phyloP scores from a whole-genome alignment of 176 grass and related monocot genomes.

The Triticum turgidum region DNA sequence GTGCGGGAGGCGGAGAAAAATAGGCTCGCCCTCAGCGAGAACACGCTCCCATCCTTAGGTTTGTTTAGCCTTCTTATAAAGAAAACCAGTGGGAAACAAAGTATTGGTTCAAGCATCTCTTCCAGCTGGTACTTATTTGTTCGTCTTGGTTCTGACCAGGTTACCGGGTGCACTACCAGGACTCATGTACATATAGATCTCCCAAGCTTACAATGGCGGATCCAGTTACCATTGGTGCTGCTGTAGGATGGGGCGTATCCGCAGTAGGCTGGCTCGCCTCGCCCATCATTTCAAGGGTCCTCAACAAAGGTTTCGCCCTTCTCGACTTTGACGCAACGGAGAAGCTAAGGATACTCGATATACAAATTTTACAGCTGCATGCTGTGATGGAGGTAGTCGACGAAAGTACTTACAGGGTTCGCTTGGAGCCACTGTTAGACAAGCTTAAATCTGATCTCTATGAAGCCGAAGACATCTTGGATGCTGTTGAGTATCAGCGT shows the following conservation, averaged over 20 bases:
- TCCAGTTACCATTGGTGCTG: background rate
- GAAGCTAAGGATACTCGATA: background rate
- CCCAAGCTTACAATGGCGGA: background rate
- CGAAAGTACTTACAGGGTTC: background rate
- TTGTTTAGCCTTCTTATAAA: background rate
- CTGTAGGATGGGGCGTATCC: background rate
- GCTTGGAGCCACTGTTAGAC: background rate
- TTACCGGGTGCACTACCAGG: background rate
- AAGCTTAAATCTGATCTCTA: conserved; percentile 14
- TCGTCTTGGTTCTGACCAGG: background rate
- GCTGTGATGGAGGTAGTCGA: background rate
- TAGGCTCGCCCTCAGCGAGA: too few relatives aligned
- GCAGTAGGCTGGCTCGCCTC: background rate
- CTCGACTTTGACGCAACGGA: background rate
- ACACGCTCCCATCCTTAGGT: background rate
- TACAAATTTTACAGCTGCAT: background rate
- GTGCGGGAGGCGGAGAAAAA: too few relatives aligned
- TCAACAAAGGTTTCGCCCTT: background rate
- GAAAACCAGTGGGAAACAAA: background rate
- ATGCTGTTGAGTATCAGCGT: background rate
- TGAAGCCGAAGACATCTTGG: conserved; percentile 30
- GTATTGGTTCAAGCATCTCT: background rate
- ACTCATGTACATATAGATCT: background rate
- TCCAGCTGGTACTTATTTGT: background rate
- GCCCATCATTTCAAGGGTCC: background rate